Evolutionary conservation across 2,329 filamentous ascomycete genomes (phyloP), one percentile per base, ranked within the genome.

Genomic region (Penicillium sp.): DNA sequence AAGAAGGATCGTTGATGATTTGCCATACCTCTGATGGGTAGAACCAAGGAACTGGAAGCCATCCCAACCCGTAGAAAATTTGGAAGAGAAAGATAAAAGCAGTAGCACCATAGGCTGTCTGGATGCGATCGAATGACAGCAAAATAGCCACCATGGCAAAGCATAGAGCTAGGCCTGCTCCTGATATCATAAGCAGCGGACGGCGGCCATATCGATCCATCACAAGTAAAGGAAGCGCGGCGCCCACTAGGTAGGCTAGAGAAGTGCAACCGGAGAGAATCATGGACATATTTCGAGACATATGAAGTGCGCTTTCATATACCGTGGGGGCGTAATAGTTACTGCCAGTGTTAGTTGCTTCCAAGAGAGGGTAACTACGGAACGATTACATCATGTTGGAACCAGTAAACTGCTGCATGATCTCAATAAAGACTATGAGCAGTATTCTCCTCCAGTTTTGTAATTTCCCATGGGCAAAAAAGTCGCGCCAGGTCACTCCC

Each of bases 1-100:
- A n/a, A n/a, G n/a, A n/a, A n/a, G n/a, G n/a, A n/a, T n/a, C n/a
- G n/a, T n/a, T n/a, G n/a, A n/a, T n/a, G n/a, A n/a, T n/a, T n/a
- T n/a, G n/a, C n/a, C n/a, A n/a, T n/a, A 78, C 67, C 51, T 78
- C 79, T 26, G 77, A 73, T 0, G 75, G 65, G 26, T 67, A 64
- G 18, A 64, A 48, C 83, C 82, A 87, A 0, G 83, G 83, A 9
- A 85, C 74, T 10, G 83, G 82, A 3, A 85, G 65, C 80, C 81
- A 85, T 10, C 73, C 70, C 7, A 76, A 59, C 3, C 72, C 73
- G 23, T 70, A 68, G 51, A 76, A 71, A 7, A 74, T 46, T 60
- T 76, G 73, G 55, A 77, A 77, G 6, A 77, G 54, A 62, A 77
- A 77, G 12, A 77, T 68, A 36, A 76, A 73, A 1, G 71, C 71